Evolutionary conservation across 306 rosid species (phyloP), one percentile per base, ranked within the genome.

Genomic region (Quercus aquifolioides): DNA sequence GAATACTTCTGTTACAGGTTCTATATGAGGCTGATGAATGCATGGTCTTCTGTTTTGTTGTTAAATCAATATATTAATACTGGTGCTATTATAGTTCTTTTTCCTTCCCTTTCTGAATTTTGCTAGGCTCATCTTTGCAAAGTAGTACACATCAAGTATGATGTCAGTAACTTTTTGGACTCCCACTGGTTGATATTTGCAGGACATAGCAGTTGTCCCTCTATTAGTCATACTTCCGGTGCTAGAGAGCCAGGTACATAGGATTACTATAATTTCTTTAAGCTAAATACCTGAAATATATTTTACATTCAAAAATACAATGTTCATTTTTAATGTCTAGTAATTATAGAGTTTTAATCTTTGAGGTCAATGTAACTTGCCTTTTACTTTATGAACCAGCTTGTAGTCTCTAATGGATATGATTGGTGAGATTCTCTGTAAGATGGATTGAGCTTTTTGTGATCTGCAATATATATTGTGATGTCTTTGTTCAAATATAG

Each of bases 201-300:
- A 96, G 99, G 99, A 96, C 87, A 89, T 96, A 87, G 99, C 99
- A 9, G 99, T 96, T 55, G 97, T 96, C 71, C 99, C 99, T 74
- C 98, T 96, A 76, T 81, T 96, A 80, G 99, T 96, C 88, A 81
- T 96, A 81, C 99, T 96, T 89, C 99, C 99, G 17, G 89, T 96
- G 76, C 91, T 96, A 78, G 99, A 96, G 97, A 93, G 85, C 87
- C 98, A 96, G 99, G 99, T 96, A 88, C 71, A 63, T 75, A 76
- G 71, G 54, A 69, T 77, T n/a, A 25, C 80, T 79, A 74, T 28
- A 38, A 52, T 72, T 73, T 78, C 55, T 6, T 25, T 3, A 5
- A 33, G 31, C 9, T 74, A 59, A 46, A n/a, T 23, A 11, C 38
- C 75, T 71, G 69, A 58, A 49, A 38, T 38, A 38, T 38, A 38